phyloP scores from a whole-genome alignment of 805 yeast genomes.

The Monosporozyma aerobia region DNA sequence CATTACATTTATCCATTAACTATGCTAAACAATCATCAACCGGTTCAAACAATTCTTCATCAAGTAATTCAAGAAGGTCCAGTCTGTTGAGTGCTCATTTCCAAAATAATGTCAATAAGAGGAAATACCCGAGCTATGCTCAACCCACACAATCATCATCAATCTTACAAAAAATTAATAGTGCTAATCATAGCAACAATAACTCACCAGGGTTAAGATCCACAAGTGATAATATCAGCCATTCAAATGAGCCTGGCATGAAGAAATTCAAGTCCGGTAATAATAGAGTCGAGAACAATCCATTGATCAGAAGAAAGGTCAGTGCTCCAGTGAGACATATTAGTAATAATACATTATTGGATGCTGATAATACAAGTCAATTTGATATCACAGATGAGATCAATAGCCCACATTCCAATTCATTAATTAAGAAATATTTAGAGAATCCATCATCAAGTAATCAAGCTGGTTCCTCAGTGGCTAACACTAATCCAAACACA shows the following conservation, averaged over 20 bases:
- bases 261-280: conserved; percentile 6
- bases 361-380: conserved; percentile 6
- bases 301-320: conserved; percentile 12
- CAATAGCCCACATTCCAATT: conserved; percentile 16
- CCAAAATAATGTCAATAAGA: conserved; percentile 6
- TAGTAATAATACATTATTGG: not conserved
- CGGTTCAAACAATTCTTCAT: conserved; percentile 13
- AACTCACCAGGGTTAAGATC: conserved; percentile 11
- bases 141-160: conserved; percentile 22
- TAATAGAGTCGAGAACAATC: not conserved
- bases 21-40: conserved; percentile 7
- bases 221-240: conserved; percentile 15
- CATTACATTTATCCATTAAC: conserved; percentile 27
- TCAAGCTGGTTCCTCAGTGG: not conserved
- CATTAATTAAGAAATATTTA: conserved; percentile 22
- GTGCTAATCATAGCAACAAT: not conserved
- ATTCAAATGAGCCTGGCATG: not conserved
- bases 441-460: conserved; percentile 3
- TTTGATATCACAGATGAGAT: conserved; percentile 27
- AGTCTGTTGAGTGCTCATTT: conserved; percentile 13
- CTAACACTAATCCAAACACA: not conserved
- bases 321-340: conserved; percentile 15
- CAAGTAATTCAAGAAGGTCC: conserved; percentile 38
- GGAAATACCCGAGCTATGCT: conserved; percentile 26
- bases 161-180: conserved; percentile 3